Evolutionary conservation across 2,329 filamentous ascomycete genomes (phyloP).

Genomic region (Calonectria pseudoturangicola): DNA sequence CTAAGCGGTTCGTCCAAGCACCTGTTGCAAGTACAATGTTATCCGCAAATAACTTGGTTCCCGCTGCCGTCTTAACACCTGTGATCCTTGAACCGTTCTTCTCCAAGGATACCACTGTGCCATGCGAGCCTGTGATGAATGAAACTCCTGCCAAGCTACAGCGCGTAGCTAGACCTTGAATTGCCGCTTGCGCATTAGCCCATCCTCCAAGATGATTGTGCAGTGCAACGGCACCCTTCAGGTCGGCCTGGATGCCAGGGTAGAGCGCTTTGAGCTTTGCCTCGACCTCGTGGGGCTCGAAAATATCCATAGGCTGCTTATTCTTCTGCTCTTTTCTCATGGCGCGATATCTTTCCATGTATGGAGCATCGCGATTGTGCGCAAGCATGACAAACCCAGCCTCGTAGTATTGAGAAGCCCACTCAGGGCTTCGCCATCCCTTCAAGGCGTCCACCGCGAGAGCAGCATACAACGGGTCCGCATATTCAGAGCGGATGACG

Average conservation of each 20-base stretch:
- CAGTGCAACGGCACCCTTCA: slow-evolving; percentile 10
- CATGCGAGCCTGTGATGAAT: slow-evolving; percentile 54
- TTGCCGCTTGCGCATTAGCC: slow-evolving; percentile 53
- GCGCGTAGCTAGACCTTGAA: slow-evolving; percentile 46
- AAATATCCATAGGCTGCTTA: slow-evolving; percentile 39
- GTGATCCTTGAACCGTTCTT: slow-evolving; percentile 38
- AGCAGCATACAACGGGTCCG: slow-evolving; percentile 75
- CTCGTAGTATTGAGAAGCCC: slow-evolving; percentile 49
- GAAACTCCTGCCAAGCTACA: slow-evolving; percentile 53
- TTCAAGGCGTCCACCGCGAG: slow-evolving; percentile 66
- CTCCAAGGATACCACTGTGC: slow-evolving; percentile 51
- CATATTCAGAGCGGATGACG: slow-evolving; percentile 74
- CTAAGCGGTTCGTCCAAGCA: slow-evolving; percentile 73
- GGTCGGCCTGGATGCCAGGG: slow-evolving; percentile 30
- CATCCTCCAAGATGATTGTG: slow-evolving; percentile 52
- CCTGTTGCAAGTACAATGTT: slow-evolving; percentile 80
- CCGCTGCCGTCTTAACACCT: slow-evolving; percentile 53
- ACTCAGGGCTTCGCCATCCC: slow-evolving; percentile 48
- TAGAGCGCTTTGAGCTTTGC: slow-evolving; percentile 24
- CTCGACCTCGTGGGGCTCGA: slow-evolving; percentile 26
- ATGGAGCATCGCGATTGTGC: slow-evolving; percentile 32
- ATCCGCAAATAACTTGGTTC: slow-evolving; percentile 69
- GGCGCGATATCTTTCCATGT: slow-evolving; percentile 32
- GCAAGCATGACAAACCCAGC: slow-evolving; percentile 54
- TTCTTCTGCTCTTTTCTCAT: slow-evolving; percentile 28